Base-by-base conservation (phyloP, 2,329 filamentous ascomycete species). In the Nemania abortiva region DNA sequence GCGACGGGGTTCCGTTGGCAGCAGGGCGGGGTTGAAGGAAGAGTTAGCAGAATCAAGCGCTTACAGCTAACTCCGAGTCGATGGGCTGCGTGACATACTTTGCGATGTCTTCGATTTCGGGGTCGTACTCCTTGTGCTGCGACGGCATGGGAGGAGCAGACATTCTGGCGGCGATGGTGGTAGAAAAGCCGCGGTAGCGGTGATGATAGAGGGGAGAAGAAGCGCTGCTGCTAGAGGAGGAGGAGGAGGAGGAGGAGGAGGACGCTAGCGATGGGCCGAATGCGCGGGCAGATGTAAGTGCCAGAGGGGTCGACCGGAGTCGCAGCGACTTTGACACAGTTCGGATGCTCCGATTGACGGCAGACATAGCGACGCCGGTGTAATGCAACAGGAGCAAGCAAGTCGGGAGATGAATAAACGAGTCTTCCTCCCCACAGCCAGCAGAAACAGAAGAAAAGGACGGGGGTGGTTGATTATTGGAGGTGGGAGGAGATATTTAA, bases 71-170 rank as follows among this genome's bases (percentile, higher is more conserved):
- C 74, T 97, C 93, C 34, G 95, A 98, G 76, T 95, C 87, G 78
- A 98, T 92, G 67, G 93, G 88, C 82, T 95, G 95, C 81, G 95
- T 93, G 80, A 98, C 92, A 84, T 98, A 99, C 83, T 88, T 89
- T 72, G 95, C 95, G 86, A 99, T 97, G 81, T 98, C 95, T 82
- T 90, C 91, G 82, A 98, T 96, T 85, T 98, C 95, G 72, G 92
- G 90, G 80, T 98, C 95, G 82, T 95, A 98, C 75, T 90, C 87
- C 80, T 87, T 83, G 70, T 82, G 78, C 77, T 84, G 80, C 53
- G 85, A 80, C 78, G 88, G 81, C 81, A 83, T 84, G 75, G 82
- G 79, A 75, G 86, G 83, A 75, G 86, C 84, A 73, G 82, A 87
- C 73, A 81, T 79, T 74, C 81, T 81, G 60, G 83, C 77, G 73